Base-by-base conservation (phyloP, 2,329 filamentous ascomycete genomes). In the Claviceps digitariae region DNA sequence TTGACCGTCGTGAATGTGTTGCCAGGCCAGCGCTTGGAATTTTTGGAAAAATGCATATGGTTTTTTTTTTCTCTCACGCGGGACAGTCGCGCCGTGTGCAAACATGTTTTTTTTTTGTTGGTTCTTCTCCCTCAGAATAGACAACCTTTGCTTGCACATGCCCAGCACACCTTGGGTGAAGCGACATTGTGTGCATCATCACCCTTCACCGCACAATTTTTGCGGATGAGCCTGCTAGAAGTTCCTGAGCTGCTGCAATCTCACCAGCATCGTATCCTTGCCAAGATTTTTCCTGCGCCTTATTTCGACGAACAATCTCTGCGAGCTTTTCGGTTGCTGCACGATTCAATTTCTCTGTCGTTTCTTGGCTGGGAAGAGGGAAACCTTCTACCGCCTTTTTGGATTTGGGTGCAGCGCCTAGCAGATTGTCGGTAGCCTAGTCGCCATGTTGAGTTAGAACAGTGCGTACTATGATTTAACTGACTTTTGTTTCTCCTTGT, bases 181-280 rank as follows among this genome's bases (percentile, higher is more conserved):
- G 17, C 21, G 31, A n/a, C 31, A 20, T 36, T 34, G 23, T 23
- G 13, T n/a, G n/a, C n/a, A n/a, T n/a, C n/a, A n/a, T n/a, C n/a
- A n/a, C n/a, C n/a, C n/a, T n/a, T 66, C 61, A 81, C 62, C 75
- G 72, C 55, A 74, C 66, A 47, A 72, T 64, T 44, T 67, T 60
- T 25, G 67, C 62, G 40, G 72, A 67, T 57, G 79, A 76, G 56
- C 75, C 73, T 54, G 79, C 75, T 40, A 90, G 69, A 55, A 90
- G 71, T 59, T 83, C 81, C 60, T 80, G 77, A 49, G 84, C 86
- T 13, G 87, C 87, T 60, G 79, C 77, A 50, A 94, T 70, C 64
- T 94, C 87, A 3, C 78, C 76, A 61, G 78, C 72, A 54, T 84
- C 80, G 66, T 87, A 91, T 9, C 87, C 87, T 62, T 79, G 75